Evolutionary conservation across 1,284 basidiomycete species (phyloP).

Genomic region (Fomitopsis pinicola): DNA sequence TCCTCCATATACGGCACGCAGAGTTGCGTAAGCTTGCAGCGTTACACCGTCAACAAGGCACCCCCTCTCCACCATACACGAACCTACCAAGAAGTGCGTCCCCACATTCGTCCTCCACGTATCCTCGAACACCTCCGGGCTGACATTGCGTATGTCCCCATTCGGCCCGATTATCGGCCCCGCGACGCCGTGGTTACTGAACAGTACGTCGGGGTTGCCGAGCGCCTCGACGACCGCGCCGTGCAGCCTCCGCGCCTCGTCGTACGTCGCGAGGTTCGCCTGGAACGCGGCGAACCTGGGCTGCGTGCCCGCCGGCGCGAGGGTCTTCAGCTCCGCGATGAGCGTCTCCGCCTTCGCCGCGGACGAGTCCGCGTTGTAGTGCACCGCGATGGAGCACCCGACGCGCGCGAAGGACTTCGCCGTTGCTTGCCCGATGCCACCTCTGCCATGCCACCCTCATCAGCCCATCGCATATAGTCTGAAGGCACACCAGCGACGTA

Average conservation of each 20-base stretch:
- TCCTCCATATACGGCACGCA: constrained; percentile 47
- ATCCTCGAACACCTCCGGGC: constrained; percentile 41
- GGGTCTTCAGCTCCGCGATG: constrained; percentile 30
- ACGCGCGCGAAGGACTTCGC: constrained; percentile 39
- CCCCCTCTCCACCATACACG: background rate
- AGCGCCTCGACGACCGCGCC: constrained; percentile 37
- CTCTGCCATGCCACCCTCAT: constrained; percentile 25
- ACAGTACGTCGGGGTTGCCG: constrained; percentile 47
- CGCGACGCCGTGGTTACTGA: constrained; percentile 46
- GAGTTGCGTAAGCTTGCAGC: constrained; percentile 41
- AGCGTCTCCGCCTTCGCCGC: constrained; percentile 33
- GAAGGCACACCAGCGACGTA: constrained; percentile 15
- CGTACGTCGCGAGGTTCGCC: constrained; percentile 43
- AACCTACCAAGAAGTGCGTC: constrained; percentile 37
- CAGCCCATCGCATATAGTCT: background rate
- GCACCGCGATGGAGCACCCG: constrained; percentile 49
- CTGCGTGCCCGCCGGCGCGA: constrained; percentile 24
- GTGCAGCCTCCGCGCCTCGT: constrained; percentile 39
- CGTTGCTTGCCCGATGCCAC: constrained; percentile 49
- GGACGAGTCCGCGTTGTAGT: constrained; percentile 37
- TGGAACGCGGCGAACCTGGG: constrained; percentile 37
- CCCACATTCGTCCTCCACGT: constrained; percentile 48
- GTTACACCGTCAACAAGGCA: background rate
- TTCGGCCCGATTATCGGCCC: constrained; percentile 39
- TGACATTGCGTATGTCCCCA: constrained; percentile 42